phyloP scores from a whole-genome alignment of 1,284 basidiomycete species.

The Fistulina hepatica region DNA sequence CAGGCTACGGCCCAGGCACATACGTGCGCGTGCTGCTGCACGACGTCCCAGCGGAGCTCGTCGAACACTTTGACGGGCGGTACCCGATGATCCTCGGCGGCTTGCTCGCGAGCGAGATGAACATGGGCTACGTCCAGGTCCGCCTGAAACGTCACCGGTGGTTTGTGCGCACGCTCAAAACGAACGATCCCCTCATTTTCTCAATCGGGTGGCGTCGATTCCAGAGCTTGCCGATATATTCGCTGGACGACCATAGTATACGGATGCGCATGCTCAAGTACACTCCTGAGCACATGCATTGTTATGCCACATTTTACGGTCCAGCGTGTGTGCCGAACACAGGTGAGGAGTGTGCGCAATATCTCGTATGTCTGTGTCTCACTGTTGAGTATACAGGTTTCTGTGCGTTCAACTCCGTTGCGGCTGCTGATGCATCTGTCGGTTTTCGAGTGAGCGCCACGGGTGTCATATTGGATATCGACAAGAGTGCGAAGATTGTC shows the following conservation, averaged over 20 bases:
- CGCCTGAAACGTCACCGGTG: conserved; percentile 95
- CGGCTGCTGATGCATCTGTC: conserved; percentile 35
- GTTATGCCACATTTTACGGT: conserved; percentile 94
- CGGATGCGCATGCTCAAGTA: conserved; percentile 99
- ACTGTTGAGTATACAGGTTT: no score
- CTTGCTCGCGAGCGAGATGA: conserved; percentile 83
- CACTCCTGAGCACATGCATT: conserved; percentile 99
- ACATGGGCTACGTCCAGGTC: conserved; percentile 90
- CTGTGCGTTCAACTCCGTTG: conserved; percentile 90
- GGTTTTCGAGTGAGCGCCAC: conserved; percentile 91
- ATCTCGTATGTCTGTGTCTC: no score
- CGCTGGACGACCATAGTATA: conserved; percentile 92
- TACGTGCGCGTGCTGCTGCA: conserved; percentile 90
- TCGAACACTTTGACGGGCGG: conserved; percentile 86
- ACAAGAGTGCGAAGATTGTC: conserved; percentile 87
- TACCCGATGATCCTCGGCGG: conserved; percentile 93
- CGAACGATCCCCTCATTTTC: conserved; percentile 93
- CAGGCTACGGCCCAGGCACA: conserved; percentile 85
- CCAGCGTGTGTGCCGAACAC: conserved; percentile 90
- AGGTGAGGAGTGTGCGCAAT: no score
- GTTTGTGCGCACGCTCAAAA: conserved; percentile 90
- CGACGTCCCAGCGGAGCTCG: conserved; percentile 83
- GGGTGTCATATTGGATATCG: conserved; percentile 90
- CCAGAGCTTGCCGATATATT: conserved; percentile 92
- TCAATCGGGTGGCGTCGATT: conserved; percentile 95